Conservation (phyloP, 768 basidiomycete species). For the Lyophyllum decastes region DNA sequence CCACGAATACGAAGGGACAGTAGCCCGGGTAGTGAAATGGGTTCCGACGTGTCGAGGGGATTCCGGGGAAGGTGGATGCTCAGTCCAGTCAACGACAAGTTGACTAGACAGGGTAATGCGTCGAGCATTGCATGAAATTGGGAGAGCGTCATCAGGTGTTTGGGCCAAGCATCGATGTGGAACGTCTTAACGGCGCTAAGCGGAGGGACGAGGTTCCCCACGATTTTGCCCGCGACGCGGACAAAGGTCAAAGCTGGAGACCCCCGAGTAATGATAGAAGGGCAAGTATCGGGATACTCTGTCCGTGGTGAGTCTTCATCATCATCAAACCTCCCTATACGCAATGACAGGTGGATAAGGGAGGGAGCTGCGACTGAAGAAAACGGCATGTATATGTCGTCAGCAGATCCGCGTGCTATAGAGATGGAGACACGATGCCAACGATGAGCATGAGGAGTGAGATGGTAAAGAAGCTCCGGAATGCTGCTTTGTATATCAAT, state of each 20-base stretch:
- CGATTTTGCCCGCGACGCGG: slow-evolving; percentile 41
- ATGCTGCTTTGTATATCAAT: slow-evolving; percentile 26
- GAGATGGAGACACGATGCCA: slow-evolving; percentile 41
- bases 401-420: slow-evolving; percentile 18
- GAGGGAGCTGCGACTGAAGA: slow-evolving; percentile 27
- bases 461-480: slow-evolving; percentile 27
- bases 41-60: slow-evolving; percentile 25
- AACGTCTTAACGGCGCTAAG: slow-evolving; percentile 35
- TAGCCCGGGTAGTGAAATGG: slow-evolving; percentile 35
- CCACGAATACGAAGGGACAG: slow-evolving; percentile 43
- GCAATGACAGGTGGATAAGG: slow-evolving; percentile 41
- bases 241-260: slow-evolving; percentile 38
- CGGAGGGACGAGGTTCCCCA: slow-evolving; percentile 42
- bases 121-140: slow-evolving; percentile 37
- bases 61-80: slow-evolving; percentile 35
- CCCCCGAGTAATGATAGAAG: slow-evolving; percentile 32
- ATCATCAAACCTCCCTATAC: slow-evolving; percentile 28
- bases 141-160: slow-evolving; percentile 32
- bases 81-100: slow-evolving; percentile 44
- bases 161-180: slow-evolving; percentile 44
- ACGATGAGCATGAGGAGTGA: slow-evolving; percentile 35
- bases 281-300: slow-evolving; percentile 25
- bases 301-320: slow-evolving; percentile 27
- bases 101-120: slow-evolving; percentile 35
- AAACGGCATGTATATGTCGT: slow-evolving; percentile 29